A percentile compares a stretch with the other conserved stretches of the same genome.
Conservation (phyloP, 768 basidiomycete species). For the Auricularia cornea region DNA sequence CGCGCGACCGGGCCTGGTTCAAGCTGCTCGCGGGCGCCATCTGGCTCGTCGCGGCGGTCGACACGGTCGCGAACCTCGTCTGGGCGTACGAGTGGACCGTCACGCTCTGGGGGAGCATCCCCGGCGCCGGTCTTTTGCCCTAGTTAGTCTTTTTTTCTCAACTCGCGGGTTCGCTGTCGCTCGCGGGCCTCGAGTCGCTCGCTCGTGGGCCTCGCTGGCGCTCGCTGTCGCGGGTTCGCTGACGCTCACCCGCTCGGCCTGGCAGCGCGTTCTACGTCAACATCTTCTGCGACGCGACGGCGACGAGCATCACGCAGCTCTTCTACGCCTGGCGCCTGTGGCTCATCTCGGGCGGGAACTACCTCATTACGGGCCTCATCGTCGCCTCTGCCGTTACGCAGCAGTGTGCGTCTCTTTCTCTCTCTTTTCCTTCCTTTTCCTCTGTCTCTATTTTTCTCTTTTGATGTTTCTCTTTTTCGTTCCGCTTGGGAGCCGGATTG, state of each 20-base stretch:
- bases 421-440: no score
- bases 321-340: neutral
- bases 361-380: neutral
- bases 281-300: neutral
- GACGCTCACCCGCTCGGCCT: neutral
- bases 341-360: neutral
- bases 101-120: neutral
- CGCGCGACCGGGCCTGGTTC: neutral
- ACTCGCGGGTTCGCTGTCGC: neutral
- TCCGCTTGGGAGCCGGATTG: no score
- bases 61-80: neutral
- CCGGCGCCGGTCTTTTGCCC: neutral
- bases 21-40: neutral
- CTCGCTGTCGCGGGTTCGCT: neutral
- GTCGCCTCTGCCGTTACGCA: neutral
- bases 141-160: neutral
- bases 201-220: neutral
- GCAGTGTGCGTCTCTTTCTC: neutral
- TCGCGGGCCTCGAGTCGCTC: neutral
- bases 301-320: neutral
- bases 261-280: neutral
- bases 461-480: no score
- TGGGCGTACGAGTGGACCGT: neutral
- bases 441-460: no score
- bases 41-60: neutral